Percentiles rank a stretch among this genome's conserved stretches.
These are phyloP conservation scores for Solidago caesia DNA, from an alignment of 129 eudicot genomes.

Conservation along the genomic window DNA sequence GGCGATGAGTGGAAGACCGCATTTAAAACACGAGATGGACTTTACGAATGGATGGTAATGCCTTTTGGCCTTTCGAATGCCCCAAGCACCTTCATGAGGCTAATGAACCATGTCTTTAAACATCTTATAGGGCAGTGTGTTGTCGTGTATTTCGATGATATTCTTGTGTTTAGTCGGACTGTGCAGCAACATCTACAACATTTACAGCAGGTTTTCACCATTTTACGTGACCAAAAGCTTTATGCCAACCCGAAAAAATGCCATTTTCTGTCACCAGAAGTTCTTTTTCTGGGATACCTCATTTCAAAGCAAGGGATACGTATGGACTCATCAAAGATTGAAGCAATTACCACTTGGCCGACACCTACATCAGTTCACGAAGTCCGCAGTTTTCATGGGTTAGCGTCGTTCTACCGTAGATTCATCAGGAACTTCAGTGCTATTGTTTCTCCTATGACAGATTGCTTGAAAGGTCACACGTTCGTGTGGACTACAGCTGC, in stretches of 20 bases:
- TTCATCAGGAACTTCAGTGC: background rate
- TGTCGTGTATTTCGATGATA: background rate
- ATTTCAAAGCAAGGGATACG: background rate
- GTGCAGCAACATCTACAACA: too few relatives aligned
- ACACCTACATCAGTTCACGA: background rate
- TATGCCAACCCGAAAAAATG: background rate
- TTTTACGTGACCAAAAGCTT: too few relatives aligned
- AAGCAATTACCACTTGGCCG: background rate
- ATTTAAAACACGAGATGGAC: too few relatives aligned
- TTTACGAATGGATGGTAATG: too few relatives aligned
- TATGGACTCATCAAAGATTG: background rate
- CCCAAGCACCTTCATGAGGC: too few relatives aligned
- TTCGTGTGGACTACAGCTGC: background rate
- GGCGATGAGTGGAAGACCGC: too few relatives aligned
- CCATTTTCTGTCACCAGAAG: background rate
- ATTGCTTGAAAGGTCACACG: background rate
- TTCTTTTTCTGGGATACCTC: background rate
- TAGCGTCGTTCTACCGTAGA: background rate
- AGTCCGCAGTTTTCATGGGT: background rate
- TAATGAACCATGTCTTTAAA: too few relatives aligned
- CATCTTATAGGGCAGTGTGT: background rate
- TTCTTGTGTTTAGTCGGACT: too few relatives aligned
- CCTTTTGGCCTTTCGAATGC: too few relatives aligned
- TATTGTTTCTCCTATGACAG: background rate
- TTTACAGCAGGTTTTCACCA: too few relatives aligned